A percentile compares a stretch with the other conserved stretches of the same genome.
These are phyloP conservation scores for Melampsora americana DNA, from an alignment of 1,284 basidiomycete species.

Conservation along the genomic window DNA sequence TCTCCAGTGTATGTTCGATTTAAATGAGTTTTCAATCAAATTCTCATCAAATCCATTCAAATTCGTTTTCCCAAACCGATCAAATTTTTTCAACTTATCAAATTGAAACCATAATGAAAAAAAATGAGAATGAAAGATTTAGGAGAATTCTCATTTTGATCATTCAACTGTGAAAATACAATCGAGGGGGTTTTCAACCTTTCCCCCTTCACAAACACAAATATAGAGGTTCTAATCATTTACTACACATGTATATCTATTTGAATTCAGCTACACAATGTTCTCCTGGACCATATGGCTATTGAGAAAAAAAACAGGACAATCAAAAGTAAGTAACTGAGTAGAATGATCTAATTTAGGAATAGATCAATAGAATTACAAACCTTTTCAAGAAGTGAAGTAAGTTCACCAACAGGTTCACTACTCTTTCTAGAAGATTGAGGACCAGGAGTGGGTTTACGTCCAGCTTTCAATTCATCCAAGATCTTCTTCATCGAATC, in stretches of 20 bases:
- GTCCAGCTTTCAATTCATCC: slow-evolving; percentile 76
- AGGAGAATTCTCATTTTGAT: too few relatives aligned
- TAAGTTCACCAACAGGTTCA: slow-evolving; percentile 85
- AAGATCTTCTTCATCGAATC: slow-evolving; percentile 82
- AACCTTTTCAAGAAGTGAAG: slow-evolving; percentile 77
- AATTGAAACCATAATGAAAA: too few relatives aligned
- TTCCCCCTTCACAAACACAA: too few relatives aligned
- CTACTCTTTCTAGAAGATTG: slow-evolving; percentile 80
- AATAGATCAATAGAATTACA: slow-evolving; percentile 48
- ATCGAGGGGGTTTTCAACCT: too few relatives aligned
- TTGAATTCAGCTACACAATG: slow-evolving; percentile 82
- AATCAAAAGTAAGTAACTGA: background rate
- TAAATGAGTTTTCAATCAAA: too few relatives aligned
- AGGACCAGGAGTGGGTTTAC: slow-evolving; percentile 85
- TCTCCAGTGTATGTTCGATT: too few relatives aligned
- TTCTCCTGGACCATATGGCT: slow-evolving; percentile 94
- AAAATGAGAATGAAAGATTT: too few relatives aligned
- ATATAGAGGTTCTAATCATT: too few relatives aligned
- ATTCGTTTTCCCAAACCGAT: too few relatives aligned
- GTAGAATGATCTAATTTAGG: slow-evolving; percentile 42
- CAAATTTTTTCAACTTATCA: too few relatives aligned
- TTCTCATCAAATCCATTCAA: too few relatives aligned
- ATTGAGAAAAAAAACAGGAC: slow-evolving; percentile 33
- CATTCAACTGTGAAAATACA: too few relatives aligned
- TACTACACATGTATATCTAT: slow-evolving; percentile 54